phyloP scores from a whole-genome alignment of 2,329 filamentous ascomycete species.

The Aureobasidium melanogenum region DNA sequence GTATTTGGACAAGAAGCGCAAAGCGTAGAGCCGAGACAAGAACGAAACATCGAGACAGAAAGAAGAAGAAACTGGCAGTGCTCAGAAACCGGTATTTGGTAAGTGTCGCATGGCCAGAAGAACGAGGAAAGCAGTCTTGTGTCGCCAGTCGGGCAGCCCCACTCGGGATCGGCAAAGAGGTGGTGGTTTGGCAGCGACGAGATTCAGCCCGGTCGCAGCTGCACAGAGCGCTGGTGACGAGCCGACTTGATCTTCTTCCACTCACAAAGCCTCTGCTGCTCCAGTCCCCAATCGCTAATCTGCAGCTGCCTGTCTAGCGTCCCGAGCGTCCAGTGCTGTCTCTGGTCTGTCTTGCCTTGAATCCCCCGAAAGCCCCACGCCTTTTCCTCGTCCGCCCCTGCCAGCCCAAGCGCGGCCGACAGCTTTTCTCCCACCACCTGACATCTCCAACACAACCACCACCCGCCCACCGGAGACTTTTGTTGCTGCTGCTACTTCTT shows the following conservation, averaged over 20 bases:
- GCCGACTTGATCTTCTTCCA: neutral
- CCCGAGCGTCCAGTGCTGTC: neutral
- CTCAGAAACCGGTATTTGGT: neutral
- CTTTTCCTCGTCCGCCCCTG: constrained; percentile 9
- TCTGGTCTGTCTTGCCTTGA: constrained; percentile 11
- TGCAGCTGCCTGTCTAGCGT: constrained; percentile 5
- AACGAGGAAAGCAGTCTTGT: neutral
- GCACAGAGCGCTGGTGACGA: neutral
- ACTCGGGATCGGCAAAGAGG: constrained; percentile 3
- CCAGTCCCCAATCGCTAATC: constrained; percentile 14
- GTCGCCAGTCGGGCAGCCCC: constrained; percentile 1
- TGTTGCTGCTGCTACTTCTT: neutral
- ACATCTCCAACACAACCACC: neutral
- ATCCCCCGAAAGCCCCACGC: neutral
- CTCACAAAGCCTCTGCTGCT: neutral
- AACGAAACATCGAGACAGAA: neutral
- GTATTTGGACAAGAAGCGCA: neutral
- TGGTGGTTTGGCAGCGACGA: neutral
- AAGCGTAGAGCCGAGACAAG: neutral
- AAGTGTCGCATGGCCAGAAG: neutral
- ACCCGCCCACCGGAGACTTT: neutral
- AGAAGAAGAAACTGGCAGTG: neutral
- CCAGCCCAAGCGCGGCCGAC: neutral
- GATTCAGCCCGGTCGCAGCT: neutral
- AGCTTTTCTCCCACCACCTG: neutral